These are phyloP conservation scores for Hemileia vastatrix DNA, from an alignment of 1,284 basidiomycete species.

Conservation along the genomic window DNA sequence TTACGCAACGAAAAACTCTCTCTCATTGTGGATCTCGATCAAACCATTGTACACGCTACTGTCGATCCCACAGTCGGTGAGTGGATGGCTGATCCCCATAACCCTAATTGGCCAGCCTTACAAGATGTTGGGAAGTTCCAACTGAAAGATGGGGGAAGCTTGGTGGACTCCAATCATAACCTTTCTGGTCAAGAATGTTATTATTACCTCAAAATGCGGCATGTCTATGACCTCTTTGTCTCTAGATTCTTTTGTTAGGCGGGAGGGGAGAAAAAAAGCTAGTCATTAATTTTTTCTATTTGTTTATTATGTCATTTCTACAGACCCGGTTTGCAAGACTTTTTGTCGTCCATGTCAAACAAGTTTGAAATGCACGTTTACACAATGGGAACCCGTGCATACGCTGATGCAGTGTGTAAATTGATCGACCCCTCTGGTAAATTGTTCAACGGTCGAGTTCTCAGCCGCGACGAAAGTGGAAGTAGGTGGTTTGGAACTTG, in stretches of 20 bases:
- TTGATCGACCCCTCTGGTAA: conserved; percentile 80
- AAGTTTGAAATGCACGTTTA: conserved; percentile 99
- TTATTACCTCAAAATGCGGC: conserved; percentile 97
- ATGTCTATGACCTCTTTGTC: conserved; percentile 32
- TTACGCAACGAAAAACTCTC: conserved; percentile 69
- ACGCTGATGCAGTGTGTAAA: conserved; percentile 87
- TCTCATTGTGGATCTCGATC: conserved; percentile 95
- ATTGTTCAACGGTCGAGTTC: conserved; percentile 74
- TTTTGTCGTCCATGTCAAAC: conserved; percentile 60
- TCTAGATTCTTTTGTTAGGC: background rate
- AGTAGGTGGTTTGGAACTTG: too few species aligned
- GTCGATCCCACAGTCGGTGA: conserved; percentile 97
- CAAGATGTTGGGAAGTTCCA: conserved; percentile 14
- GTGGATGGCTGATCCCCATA: conserved; percentile 67
- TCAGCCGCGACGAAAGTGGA: conserved; percentile 89
- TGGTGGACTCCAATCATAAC: background rate
- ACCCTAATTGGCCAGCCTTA: conserved; percentile 15
- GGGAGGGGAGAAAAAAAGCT: too few species aligned
- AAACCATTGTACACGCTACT: conserved; percentile 96
- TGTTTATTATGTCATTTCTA: conserved; percentile 13
- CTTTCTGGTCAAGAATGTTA: conserved; percentile 65
- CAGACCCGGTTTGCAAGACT: conserved; percentile 76
- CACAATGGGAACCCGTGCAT: conserved; percentile 96
- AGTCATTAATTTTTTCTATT: background rate
- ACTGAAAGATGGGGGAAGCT: background rate